Base-by-base conservation (phyloP, 177 flowering plant species). In the Vitis hybrid region DNA sequence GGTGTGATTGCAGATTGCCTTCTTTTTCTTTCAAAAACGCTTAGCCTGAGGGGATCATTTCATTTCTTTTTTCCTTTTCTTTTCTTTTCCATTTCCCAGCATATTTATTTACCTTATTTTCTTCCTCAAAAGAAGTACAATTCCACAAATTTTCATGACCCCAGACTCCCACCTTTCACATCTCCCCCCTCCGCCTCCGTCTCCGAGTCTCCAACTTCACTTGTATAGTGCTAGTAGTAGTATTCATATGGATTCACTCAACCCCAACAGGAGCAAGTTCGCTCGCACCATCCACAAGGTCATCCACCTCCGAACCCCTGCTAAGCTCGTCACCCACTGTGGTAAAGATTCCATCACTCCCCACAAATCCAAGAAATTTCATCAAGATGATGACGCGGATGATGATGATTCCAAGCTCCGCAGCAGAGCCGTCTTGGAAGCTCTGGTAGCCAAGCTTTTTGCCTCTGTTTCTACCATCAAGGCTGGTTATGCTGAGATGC, bases 401-500 rank as follows among this genome's bases (percentile, higher is more conserved):
- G 76, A 75, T 3, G 80, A 70, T 14, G 64, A 72, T 10, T 72
- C 63, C 63, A 74, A 56, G 55, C 62, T 62, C 8, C 63, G 74
- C 39, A 75, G 64, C 62, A 79, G 79, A 62, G 89, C 87, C 1
- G 82, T 83, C n/a, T 56, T 82, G 79, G 95, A 90, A 69, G 95
- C 95, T 2, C 63, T 94, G 6, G 69, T 86, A 1, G 92, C 97
- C 1, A 88, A 85, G 81, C 87, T 94, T 17, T 94, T 94, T 39
- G 97, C 98, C 4, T 76, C 84, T 13, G 58, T 86, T 56, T 89
- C 97, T 1, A 74, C 97, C 6, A 80, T 91, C 52, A 94, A 94
- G 75, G 98, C 97, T 19, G 89, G 94, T n/a, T 94, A 94, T 63
- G 97, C 97, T 0, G 92, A 94, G 91, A 87, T 94, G 0, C 98